Evolutionary conservation across 2,329 filamentous ascomycete species (phyloP), one percentile per base, ranked within the genome.

Genomic region (Emergomyces africanus): DNA sequence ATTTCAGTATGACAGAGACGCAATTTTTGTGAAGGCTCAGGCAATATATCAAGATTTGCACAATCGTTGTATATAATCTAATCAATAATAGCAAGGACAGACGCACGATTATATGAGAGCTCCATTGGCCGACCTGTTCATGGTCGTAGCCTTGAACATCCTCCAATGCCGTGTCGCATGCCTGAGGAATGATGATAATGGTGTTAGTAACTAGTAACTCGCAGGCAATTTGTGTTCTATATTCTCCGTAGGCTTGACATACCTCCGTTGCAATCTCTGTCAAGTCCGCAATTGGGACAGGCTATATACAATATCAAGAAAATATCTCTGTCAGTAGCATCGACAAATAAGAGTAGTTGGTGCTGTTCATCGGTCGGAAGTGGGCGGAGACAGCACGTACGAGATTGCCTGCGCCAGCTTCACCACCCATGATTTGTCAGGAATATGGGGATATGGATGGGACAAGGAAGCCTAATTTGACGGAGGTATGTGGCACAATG

Each of bases 81-180:
- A 12, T 9, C 14, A 23, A 8, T 2, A 37, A 39, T 39, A 39
- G 4, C n/a, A 25, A 4, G 48, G 44, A 35, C 59, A 61, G 62
- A 78, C 83, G 68, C 82, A 95, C 90, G 74, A 97, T 96, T 74
- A 99, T 97, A 65, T 81, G 79, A 39, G 87, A 87, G 79, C 97
- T 97, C 92, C 92, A 97, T 66, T 84, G 78, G 71, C 87, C 84
- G 41, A 92, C 95, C 71, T 87, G 86, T 59, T 84, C 76, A 75
- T 97, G 94, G 65, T 95, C 88, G 78, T 99, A 99, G 75, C 82
- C 85, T 62, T 89, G 84, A 61, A 85, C 84, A 63, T 76, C 81
- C 63, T 84, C 83, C 67, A 97, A 83, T 61, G 89, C 87, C 66
- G 80, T 81, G 70, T 88, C 84, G 80, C 91, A 96, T 66, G 90